phyloP scores from a whole-genome alignment of 768 basidiomycete genomes.

The Suillus subaureus region DNA sequence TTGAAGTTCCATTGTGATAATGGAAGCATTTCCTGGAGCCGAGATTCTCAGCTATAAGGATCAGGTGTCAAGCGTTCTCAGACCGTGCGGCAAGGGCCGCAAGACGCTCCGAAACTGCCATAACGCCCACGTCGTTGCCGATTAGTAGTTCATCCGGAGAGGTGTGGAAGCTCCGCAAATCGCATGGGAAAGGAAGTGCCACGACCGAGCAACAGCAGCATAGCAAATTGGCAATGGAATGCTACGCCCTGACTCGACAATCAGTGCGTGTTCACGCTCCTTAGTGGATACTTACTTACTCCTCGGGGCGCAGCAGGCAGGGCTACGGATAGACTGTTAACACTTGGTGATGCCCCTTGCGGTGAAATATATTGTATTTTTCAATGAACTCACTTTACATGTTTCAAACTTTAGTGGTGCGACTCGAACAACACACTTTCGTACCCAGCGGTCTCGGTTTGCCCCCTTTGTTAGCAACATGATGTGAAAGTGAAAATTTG shows the following conservation, averaged over 20 bases:
- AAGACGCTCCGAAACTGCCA: constrained; percentile 1
- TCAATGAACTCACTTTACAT: background rate
- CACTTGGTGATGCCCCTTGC: background rate
- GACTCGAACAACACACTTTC: background rate
- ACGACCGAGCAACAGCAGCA: background rate
- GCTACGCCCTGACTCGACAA: constrained; percentile 2
- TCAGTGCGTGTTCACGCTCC: constrained; percentile 1
- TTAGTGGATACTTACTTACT: background rate
- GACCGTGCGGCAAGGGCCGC: constrained; percentile 1
- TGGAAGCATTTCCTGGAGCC: background rate
- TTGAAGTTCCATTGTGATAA: background rate
- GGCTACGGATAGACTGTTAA: background rate
- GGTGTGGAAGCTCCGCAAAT: constrained; percentile 8
- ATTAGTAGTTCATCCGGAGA: background rate
- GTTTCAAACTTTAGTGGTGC: background rate
- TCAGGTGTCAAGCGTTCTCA: constrained; percentile 4
- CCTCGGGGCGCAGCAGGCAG: background rate
- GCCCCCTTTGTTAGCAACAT: background rate
- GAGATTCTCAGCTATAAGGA: constrained; percentile 1
- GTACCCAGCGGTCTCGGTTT: background rate
- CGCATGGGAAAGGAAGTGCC: constrained; percentile 5
- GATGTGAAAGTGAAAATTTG: constrained; percentile 5
- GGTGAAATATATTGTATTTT: background rate
- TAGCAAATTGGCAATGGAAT: background rate
- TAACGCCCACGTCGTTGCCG: constrained; percentile 2